These are phyloP conservation scores for Eucalyptus tenuipes DNA, from an alignment of 345 rosid genomes.

Conservation along the genomic window DNA sequence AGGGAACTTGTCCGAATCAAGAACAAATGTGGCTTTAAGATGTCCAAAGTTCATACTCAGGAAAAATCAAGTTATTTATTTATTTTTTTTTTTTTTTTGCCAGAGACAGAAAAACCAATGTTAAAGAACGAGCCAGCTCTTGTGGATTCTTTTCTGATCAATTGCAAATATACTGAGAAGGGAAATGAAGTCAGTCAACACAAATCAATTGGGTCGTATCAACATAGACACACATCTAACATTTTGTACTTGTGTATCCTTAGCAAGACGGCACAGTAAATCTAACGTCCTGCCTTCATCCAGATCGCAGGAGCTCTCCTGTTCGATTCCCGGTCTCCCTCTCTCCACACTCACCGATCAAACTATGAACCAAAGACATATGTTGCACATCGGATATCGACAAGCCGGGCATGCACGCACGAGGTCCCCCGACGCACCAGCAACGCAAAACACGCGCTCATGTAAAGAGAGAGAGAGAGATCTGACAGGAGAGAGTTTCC, in stretches of 20 bases:
- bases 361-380: neutral
- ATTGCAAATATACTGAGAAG: neutral
- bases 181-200: neutral
- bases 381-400: neutral
- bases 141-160: neutral
- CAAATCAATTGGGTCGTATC: neutral
- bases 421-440: neutral
- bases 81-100: no score
- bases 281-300: neutral
- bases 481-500: slow-evolving; percentile 20
- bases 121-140: neutral
- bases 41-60: neutral
- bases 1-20: neutral
- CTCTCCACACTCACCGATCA: neutral
- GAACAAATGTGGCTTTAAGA: neutral
- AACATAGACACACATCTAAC: neutral
- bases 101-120: neutral
- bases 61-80: neutral
- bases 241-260: neutral
- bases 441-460: neutral
- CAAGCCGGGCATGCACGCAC: neutral
- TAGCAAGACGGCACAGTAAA: neutral
- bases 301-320: neutral
- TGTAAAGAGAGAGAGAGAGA: neutral
- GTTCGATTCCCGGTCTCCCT: neutral